These are phyloP conservation scores for Tylopilus subfusipes DNA, from an alignment of 768 basidiomycete genomes.

Conservation along the genomic window DNA sequence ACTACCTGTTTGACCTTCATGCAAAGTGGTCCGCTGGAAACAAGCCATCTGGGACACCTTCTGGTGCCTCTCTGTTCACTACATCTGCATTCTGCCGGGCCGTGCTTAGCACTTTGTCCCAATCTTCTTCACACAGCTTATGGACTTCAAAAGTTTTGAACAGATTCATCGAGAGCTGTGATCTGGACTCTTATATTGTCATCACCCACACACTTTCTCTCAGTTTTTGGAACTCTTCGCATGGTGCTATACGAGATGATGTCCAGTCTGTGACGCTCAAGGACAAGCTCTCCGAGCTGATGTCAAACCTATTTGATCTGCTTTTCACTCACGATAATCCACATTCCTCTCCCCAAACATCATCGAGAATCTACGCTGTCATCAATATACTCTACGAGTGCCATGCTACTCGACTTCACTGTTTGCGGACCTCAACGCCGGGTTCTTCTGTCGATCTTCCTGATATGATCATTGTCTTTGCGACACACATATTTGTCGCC, in stretches of 20 bases:
- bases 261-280: slow-evolving; percentile 7
- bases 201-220: slow-evolving; percentile 30
- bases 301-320: slow-evolving; percentile 23
- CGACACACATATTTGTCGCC: slow-evolving; percentile 18
- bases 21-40: slow-evolving; percentile 35
- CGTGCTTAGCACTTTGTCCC: slow-evolving; percentile 14
- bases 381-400: slow-evolving; percentile 29
- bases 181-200: slow-evolving; percentile 34
- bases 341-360: background rate
- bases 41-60: background rate
- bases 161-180: slow-evolving; percentile 34
- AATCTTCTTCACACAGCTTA: slow-evolving; percentile 26
- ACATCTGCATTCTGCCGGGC: slow-evolving; percentile 27
- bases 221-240: slow-evolving; percentile 10
- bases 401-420: slow-evolving; percentile 18
- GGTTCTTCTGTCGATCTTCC: slow-evolving; percentile 17
- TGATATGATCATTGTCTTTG: slow-evolving; percentile 24
- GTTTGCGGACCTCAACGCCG: slow-evolving; percentile 3
- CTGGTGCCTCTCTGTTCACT: slow-evolving; percentile 17
- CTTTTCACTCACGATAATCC: slow-evolving; percentile 10
- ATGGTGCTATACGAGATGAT: background rate
- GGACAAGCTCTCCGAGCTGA: slow-evolving; percentile 19
- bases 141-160: slow-evolving; percentile 45
- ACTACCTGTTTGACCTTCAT: slow-evolving; percentile 45
- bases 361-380: slow-evolving; percentile 9